A percentile compares a stretch with the other conserved stretches of the same genome.
Evolutionary conservation across 768 basidiomycete genomes (phyloP).

Genomic region (Mrakia frigida): DNA sequence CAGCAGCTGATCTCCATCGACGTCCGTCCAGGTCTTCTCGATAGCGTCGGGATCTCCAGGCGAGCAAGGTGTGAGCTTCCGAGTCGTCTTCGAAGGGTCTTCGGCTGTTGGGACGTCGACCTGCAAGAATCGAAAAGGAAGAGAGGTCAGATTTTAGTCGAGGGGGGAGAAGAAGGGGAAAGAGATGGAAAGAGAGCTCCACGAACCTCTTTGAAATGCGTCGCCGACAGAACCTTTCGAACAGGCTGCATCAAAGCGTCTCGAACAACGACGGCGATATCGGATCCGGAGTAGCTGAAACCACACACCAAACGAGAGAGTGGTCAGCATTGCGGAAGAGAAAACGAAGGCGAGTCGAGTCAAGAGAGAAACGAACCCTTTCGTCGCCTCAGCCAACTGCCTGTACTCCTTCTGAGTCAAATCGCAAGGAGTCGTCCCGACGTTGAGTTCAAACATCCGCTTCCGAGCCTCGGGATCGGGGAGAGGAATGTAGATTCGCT

Average conservation of each 20-base stretch:
- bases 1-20: conserved; percentile 79
- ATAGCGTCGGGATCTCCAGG: conserved; percentile 79
- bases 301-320: neutral
- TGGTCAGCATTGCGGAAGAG: neutral
- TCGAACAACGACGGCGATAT: conserved; percentile 88
- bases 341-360: neutral
- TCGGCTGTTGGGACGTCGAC: conserved; percentile 37
- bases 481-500: conserved; percentile 95
- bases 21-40: conserved; percentile 84
- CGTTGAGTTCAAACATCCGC: conserved; percentile 95
- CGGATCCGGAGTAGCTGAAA: conserved; percentile 77
- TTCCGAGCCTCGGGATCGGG: conserved; percentile 86
- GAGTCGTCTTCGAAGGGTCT: conserved; percentile 38
- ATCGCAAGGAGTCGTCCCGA: conserved; percentile 85
- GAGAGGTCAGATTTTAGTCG: neutral
- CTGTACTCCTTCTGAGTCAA: conserved; percentile 73
- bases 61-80: conserved; percentile 88
- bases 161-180: no score
- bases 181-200: neutral
- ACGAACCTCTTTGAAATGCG: conserved; percentile 72
- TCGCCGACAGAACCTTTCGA: conserved; percentile 88
- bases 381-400: conserved; percentile 73
- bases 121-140: neutral
- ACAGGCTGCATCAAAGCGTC: conserved; percentile 99
- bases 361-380: conserved; percentile 53